These are phyloP conservation scores for Fusarium temperatum DNA, from an alignment of 2,329 filamentous ascomycete genomes.

Conservation along the genomic window DNA sequence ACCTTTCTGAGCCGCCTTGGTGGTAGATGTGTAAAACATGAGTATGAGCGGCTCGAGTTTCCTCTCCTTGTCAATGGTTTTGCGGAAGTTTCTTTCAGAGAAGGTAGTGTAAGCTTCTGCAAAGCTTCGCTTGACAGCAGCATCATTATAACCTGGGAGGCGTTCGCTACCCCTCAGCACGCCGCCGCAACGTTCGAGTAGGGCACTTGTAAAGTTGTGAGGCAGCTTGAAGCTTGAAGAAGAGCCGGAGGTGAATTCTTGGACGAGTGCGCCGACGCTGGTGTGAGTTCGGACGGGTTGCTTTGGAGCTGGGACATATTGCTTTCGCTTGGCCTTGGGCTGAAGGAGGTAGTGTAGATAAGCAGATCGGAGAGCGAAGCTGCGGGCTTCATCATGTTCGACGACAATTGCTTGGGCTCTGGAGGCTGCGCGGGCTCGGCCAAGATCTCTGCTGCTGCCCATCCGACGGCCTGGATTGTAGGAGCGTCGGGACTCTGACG, in stretches of 20 bases:
- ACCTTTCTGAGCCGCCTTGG: slow-evolving; percentile 80
- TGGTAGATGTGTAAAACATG: slow-evolving; percentile 96
- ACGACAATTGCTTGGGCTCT: slow-evolving; percentile 58
- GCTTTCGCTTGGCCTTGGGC: slow-evolving; percentile 86
- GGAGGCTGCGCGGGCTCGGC: slow-evolving; percentile 56
- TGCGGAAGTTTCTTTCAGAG: slow-evolving; percentile 87
- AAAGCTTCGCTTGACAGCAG: slow-evolving; percentile 92
- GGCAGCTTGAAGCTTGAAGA: slow-evolving; percentile 65
- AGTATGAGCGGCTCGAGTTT: slow-evolving; percentile 91
- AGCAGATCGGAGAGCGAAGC: slow-evolving; percentile 87
- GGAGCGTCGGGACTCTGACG: slow-evolving; percentile 60
- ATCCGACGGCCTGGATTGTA: slow-evolving; percentile 57
- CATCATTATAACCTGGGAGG: slow-evolving; percentile 88
- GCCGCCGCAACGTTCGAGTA: slow-evolving; percentile 79
- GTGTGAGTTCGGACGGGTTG: slow-evolving; percentile 71
- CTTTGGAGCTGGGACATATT: slow-evolving; percentile 78
- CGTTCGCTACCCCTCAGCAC: slow-evolving; percentile 84
- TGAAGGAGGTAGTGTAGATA: slow-evolving; percentile 94
- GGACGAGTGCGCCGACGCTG: slow-evolving; percentile 85
- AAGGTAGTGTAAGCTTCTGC: slow-evolving; percentile 94
- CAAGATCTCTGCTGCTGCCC: slow-evolving; percentile 54
- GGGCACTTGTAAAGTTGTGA: slow-evolving; percentile 60
- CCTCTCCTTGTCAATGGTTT: slow-evolving; percentile 91
- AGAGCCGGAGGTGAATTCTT: slow-evolving; percentile 75
- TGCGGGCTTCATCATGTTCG: slow-evolving; percentile 84